These are phyloP conservation scores for Striga hermonthica DNA, from an alignment of 305 asterid species.

Conservation along the genomic window DNA sequence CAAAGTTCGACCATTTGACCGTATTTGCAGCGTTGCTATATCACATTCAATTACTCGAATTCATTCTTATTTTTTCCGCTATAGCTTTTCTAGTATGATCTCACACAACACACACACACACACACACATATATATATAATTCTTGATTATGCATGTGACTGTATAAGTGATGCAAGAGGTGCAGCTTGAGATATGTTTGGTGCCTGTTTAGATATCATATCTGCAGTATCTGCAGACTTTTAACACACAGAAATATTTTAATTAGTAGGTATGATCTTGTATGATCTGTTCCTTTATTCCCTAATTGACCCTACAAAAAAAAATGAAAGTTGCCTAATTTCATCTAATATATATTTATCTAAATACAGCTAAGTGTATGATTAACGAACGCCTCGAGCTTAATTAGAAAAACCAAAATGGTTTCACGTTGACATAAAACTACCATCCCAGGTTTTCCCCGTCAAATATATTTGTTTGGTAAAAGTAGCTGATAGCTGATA, in stretches of 20 bases:
- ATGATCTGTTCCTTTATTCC: slow-evolving; percentile 19
- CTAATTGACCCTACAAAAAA: slow-evolving; percentile 8
- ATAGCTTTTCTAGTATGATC: neutral
- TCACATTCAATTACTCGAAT: too few species aligned
- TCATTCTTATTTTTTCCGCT: too few species aligned
- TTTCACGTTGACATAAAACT: slow-evolving; percentile 13
- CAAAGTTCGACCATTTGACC: too few species aligned
- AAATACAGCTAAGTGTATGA: slow-evolving; percentile 10
- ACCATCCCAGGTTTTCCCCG: too few species aligned
- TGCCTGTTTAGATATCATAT: neutral
- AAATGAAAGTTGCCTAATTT: neutral
- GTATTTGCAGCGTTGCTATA: too few species aligned
- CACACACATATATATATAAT: neutral
- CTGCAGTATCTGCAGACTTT: neutral
- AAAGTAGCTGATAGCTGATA: too few species aligned
- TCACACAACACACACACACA: too few species aligned
- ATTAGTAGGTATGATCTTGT: slow-evolving; percentile 18
- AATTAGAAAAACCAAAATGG: neutral
- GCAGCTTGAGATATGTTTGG: slow-evolving; percentile 1
- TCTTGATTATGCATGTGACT: slow-evolving; percentile 7
- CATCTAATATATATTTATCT: neutral
- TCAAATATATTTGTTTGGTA: too few species aligned
- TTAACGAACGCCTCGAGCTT: neutral
- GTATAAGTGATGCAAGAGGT: neutral
- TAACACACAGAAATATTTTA: neutral